Evolutionary conservation across 1,139 yeast species (phyloP).

Genomic region (Meyerozyma sp.): DNA sequence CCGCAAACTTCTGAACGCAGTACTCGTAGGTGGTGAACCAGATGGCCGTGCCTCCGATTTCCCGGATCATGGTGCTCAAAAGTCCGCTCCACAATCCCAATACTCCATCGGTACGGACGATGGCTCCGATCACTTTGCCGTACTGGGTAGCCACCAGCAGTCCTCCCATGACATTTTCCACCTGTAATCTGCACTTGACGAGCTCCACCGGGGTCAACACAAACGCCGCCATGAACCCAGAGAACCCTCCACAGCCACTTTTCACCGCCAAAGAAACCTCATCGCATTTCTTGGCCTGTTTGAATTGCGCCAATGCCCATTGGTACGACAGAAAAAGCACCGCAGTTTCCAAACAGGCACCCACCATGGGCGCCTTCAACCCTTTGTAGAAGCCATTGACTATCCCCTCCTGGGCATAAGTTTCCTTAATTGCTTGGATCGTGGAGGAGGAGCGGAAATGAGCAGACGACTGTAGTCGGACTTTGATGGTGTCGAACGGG

Average conservation of each 20-base stretch:
- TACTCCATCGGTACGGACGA: constrained; percentile 50
- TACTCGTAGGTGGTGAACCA: constrained; percentile 91
- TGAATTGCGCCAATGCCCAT: constrained; percentile 25
- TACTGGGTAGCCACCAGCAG: constrained; percentile 1
- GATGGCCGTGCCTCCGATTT: constrained; percentile 84
- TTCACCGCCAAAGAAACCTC: constrained; percentile 33
- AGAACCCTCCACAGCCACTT: constrained; percentile 66
- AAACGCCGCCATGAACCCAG: constrained; percentile 81
- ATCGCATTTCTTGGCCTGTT: constrained; percentile 11
- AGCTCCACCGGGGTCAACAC: constrained; percentile 87
- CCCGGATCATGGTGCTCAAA: constrained; percentile 76
- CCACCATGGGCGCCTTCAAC: constrained; percentile 71
- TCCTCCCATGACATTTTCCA: constrained; percentile 41
- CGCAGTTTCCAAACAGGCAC: constrained; percentile 86
- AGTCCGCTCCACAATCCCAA: constrained; percentile 75
- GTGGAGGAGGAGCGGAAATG: constrained; percentile 49
- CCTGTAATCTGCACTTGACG: constrained; percentile 84
- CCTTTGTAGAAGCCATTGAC: constrained; percentile 51
- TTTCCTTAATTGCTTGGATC: constrained; percentile 52
- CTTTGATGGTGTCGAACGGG: constrained; percentile 92
- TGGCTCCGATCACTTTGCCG: constrained; percentile 31
- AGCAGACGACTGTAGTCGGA: constrained; percentile 63
- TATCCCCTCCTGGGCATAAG: constrained; percentile 64
- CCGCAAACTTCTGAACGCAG: constrained; percentile 32
- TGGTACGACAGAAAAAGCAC: constrained; percentile 62